These are phyloP conservation scores for Entomortierella beljakovae DNA, from an alignment of 192 early-diverging fungal species.

Conservation along the genomic window DNA sequence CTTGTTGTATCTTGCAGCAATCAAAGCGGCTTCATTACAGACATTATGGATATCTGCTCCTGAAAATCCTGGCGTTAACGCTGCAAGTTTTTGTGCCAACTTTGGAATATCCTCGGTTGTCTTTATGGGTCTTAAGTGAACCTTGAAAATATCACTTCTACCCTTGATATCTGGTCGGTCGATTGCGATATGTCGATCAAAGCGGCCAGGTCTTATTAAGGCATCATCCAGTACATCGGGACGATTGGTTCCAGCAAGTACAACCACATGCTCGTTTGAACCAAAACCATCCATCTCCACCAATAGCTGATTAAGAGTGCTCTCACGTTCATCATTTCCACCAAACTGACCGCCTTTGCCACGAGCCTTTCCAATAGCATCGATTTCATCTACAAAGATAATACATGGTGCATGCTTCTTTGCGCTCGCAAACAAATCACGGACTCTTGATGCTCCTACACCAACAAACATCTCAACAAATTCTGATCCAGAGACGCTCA, in stretches of 20 bases:
- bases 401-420: conserved; percentile 99
- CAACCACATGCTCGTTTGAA: conserved; percentile 90
- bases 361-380: conserved; percentile 99
- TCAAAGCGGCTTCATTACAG: conserved; percentile 99
- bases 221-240: conserved; percentile 99
- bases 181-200: conserved; percentile 98
- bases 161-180: conserved; percentile 98
- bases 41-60: conserved; percentile 99
- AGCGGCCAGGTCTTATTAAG: conserved; percentile 96
- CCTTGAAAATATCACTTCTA: conserved; percentile 94
- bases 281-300: conserved; percentile 99
- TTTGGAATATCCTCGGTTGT: conserved; percentile 84
- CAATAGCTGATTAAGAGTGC: conserved; percentile 97
- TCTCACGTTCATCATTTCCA: conserved; percentile 98
- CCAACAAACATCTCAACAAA: conserved; percentile 99
- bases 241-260: conserved; percentile 98
- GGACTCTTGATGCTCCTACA: conserved; percentile 93
- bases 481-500: conserved; percentile 98
- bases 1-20: conserved; percentile 88
- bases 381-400: conserved; percentile 99
- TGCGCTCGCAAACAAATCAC: conserved; percentile 97
- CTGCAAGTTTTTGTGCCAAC: conserved; percentile 89
- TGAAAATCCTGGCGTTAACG: conserved; percentile 98
- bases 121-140: conserved; percentile 94
- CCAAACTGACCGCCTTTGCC: conserved; percentile 88